phyloP scores from a whole-genome alignment of 257 asterid species.

The Lithospermum erythrorhizon region DNA sequence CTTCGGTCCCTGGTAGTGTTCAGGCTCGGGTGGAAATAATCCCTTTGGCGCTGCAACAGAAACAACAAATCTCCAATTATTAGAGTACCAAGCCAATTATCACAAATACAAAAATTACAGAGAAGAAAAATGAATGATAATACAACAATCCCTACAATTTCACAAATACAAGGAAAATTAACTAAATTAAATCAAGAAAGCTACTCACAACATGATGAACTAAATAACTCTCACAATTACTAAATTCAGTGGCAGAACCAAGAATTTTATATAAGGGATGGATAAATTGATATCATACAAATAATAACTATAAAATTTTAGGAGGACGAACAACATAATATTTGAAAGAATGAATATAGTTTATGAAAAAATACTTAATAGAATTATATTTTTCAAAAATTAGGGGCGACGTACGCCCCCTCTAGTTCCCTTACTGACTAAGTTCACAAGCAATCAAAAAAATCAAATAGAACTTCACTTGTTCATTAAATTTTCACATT shows the following conservation, averaged over 20 bases:
- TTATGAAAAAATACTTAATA: too few species aligned
- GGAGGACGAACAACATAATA: too few species aligned
- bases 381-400: too few species aligned
- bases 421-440: too few species aligned
- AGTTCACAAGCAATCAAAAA: neutral
- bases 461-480: neutral
- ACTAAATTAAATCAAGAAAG: neutral
- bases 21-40: constrained; percentile 93
- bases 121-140: neutral
- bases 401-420: too few species aligned
- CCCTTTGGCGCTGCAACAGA: constrained; percentile 85
- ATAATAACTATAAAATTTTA: too few species aligned
- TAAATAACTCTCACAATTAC: neutral
- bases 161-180: neutral
- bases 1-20: constrained; percentile 88
- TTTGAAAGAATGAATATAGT: too few species aligned
- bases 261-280: too few species aligned
- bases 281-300: too few species aligned
- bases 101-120: neutral
- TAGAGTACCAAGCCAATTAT: constrained; percentile 12
- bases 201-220: neutral
- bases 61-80: neutral
- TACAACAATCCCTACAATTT: neutral
- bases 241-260: too few species aligned
- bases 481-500: neutral